Conservation (phyloP, 176 grass and related monocot species). For the Avena eriantha region DNA sequence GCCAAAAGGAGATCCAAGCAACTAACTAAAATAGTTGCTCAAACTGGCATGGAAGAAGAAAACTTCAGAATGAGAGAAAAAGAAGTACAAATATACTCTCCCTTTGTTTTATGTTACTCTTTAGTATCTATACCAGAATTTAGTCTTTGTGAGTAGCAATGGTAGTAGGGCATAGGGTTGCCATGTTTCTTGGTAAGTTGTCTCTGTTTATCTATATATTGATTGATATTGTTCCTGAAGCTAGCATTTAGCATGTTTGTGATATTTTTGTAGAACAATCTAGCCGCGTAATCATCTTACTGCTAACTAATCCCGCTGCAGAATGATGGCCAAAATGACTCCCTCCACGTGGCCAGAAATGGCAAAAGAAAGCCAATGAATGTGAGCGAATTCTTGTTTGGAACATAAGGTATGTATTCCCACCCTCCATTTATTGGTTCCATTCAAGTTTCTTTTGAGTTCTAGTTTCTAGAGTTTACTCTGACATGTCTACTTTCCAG, state of each 20-base stretch:
- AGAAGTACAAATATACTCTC: conserved; percentile 29
- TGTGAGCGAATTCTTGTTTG: conserved; percentile 33
- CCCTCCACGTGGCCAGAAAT: conserved; percentile 45
- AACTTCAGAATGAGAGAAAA: conserved; percentile 52
- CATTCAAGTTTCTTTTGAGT: neutral
- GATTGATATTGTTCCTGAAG: neutral
- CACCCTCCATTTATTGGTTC: neutral
- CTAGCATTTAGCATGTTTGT: neutral
- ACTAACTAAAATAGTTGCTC: conserved; percentile 47
- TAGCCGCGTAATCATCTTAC: conserved; percentile 15
- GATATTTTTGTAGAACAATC: neutral
- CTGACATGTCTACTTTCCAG: conserved; percentile 20
- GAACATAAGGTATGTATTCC: conserved; percentile 42
- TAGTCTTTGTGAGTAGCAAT: neutral
- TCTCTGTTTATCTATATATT: neutral
- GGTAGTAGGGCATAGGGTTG: neutral
- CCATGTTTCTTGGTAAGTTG: neutral
- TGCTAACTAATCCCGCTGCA: conserved; percentile 25
- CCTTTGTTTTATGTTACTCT: conserved; percentile 27
- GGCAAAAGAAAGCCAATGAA: conserved; percentile 42
- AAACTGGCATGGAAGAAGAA: conserved; percentile 62
- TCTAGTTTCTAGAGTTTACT: neutral
- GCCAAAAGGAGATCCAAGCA: conserved; percentile 41
- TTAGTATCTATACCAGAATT: conserved; percentile 20
- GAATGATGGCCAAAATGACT: conserved; percentile 39